Evolutionary conservation across 2,329 filamentous ascomycete species (phyloP), one percentile per base, ranked within the genome.

Genomic region (Xylaria sp.): DNA sequence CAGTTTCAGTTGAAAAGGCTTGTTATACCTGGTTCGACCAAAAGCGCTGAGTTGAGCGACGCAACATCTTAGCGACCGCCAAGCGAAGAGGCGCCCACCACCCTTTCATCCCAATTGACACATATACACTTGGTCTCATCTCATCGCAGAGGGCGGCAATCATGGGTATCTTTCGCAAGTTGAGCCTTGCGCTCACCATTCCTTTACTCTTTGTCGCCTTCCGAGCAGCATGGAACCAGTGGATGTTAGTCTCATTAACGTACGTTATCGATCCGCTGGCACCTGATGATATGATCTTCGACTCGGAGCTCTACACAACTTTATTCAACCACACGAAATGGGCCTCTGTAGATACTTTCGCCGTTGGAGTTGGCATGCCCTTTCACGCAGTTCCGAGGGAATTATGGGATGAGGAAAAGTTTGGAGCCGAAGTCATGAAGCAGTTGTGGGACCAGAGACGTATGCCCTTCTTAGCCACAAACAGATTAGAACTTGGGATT

Each of bases 381-480:
- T 59, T 61, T 15, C n/a, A n/a, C 0, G 15, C 51, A 11, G 17
- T 67, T 4, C 61, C 61, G 28, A 54, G 46, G 28, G 15, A 59
- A 2, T 40, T 68, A 12, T 42, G 56, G 23, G 43, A 42, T 8
- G 65, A 68, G 37, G 57, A 60, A 19, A 14, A 37, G 11, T 68
- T 69, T 33, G 65, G 53, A 28, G 50, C 59, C 2, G 67, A 68
- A 38, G 61, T 65, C n/a, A 63, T 69, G 53, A 66, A 43, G 45
- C 60, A 60, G 40, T 53, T 69, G 40, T 69, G 66, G 67, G 64
- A 68, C 33, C 53, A 66, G 57, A 64, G 66, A 62, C 47, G 64
- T 67, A 62, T 3, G 66, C 25, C n/a, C 17, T 35, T 19, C 21
- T 2, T 14, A 3, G 6, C 7, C 8, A 17, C 17, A 25, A 17